These are phyloP conservation scores for Saturnispora gosingensis DNA, from an alignment of 805 yeast species.

Conservation along the genomic window DNA sequence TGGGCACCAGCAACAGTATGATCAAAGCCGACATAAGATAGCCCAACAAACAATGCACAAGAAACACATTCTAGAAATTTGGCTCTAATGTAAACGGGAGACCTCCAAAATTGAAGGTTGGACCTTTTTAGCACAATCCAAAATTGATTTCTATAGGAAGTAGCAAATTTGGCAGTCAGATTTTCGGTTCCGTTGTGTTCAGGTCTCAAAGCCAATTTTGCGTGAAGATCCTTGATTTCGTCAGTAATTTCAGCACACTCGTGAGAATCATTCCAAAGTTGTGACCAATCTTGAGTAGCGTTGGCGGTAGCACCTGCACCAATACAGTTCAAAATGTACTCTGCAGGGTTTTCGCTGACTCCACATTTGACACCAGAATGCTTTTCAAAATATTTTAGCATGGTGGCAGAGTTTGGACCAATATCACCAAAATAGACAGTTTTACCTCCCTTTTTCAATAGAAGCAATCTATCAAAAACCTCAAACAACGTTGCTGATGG, in stretches of 20 bases:
- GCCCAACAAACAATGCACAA: slow-evolving; percentile 42
- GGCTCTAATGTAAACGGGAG: slow-evolving; percentile 42
- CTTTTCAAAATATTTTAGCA: slow-evolving; percentile 38
- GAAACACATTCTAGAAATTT: slow-evolving; percentile 36
- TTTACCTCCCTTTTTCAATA: slow-evolving; percentile 43
- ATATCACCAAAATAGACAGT: slow-evolving; percentile 47
- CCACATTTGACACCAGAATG: slow-evolving; percentile 60
- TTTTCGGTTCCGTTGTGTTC: slow-evolving; percentile 18
- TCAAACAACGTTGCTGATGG: slow-evolving; percentile 38
- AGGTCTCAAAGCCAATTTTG: slow-evolving; percentile 22
- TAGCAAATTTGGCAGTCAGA: slow-evolving; percentile 31
- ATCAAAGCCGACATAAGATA: slow-evolving; percentile 51
- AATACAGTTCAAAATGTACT: slow-evolving; percentile 61
- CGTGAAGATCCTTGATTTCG: slow-evolving; percentile 25
- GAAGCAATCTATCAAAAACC: slow-evolving; percentile 34
- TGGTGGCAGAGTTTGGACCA: slow-evolving; percentile 36
- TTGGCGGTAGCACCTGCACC: slow-evolving; percentile 77
- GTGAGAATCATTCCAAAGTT: slow-evolving; percentile 43
- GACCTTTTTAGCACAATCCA: slow-evolving; percentile 32
- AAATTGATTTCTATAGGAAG: slow-evolving; percentile 34
- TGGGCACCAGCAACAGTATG: slow-evolving; percentile 44
- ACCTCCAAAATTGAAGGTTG: slow-evolving; percentile 38
- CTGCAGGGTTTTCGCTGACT: slow-evolving; percentile 61
- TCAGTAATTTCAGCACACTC: slow-evolving; percentile 25
- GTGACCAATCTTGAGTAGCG: slow-evolving; percentile 51